These are phyloP conservation scores for Mycena leptocephala DNA, from an alignment of 768 basidiomycete genomes.

Conservation along the genomic window DNA sequence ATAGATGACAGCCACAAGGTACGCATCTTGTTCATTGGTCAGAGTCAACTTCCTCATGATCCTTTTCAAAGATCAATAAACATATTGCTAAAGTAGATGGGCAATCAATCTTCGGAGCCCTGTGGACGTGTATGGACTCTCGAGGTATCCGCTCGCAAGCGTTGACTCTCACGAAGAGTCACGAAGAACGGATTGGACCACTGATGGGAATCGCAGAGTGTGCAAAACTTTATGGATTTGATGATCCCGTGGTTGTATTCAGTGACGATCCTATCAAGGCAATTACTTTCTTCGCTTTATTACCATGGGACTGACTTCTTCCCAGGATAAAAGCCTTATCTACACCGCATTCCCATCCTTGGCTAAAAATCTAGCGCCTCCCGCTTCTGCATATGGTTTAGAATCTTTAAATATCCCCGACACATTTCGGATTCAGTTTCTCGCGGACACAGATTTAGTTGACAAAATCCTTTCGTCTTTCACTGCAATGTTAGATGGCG, in stretches of 20 bases:
- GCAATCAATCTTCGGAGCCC: not conserved
- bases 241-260: not conserved
- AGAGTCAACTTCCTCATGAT: too few relatives aligned
- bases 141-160: not conserved
- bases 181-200: not conserved
- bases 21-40: not conserved
- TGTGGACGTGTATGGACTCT: conserved; percentile 2
- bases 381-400: too few relatives aligned
- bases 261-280: not conserved
- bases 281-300: not conserved
- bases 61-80: not conserved
- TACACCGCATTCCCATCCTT: too few relatives aligned
- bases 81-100: conserved; percentile 1
- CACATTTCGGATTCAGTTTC: too few relatives aligned
- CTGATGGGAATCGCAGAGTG: not conserved
- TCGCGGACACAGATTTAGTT: too few relatives aligned
- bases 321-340: not conserved
- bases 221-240: not conserved
- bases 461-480: too few relatives aligned
- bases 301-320: too few relatives aligned
- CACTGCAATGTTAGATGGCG: too few relatives aligned
- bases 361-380: too few relatives aligned
- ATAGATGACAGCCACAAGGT: too few relatives aligned
- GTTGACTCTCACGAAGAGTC: not conserved
- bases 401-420: too few relatives aligned